Base-by-base conservation (phyloP, 2,329 filamentous ascomycete genomes). In the Cephalotrichum gorgonifer region DNA sequence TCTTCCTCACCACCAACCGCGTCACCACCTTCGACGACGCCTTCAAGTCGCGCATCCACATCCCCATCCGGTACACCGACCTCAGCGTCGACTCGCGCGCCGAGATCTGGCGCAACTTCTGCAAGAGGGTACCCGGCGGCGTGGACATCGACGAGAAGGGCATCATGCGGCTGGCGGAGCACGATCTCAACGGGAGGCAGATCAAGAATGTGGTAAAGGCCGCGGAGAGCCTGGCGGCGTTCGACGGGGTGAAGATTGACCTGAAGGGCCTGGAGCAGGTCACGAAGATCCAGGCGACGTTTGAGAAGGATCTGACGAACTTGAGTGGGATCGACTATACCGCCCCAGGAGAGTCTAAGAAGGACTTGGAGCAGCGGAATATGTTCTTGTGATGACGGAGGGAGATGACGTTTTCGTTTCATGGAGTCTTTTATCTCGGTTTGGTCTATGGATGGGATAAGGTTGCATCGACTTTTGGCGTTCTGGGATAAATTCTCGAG, bases 31-130 rank as follows among this genome's bases (percentile, higher is more conserved):
- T 95, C 58, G 89, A 95, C 57, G 87, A 94, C 53, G 89, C 89
- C 1, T 95, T 95, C 72, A 86, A 93, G 61, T 87, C 81, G 9
- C 80, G 89, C 23, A 94, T 94, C 53, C 88, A 95, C 62, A 83
- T 95, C 57, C 86, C 88, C 0, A 71, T 95, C 7, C 76, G 85
- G 25, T 95, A 95, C 64, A 85, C 86, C 31, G 81, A 85, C 45
- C 74, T 95, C 9, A 81, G 81, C 35, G 63, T 68, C 5, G 83
- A 84, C 57, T 88, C 88, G 8, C 85, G 86, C 66, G 83, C 81
- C 56, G 75, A 79, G 52, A 86, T 95, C 43, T 95, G 91, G 80
- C 82, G 83, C 65, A 83, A 88, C 67, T 94, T 95, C 64, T 71
- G 95, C 33, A 79, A 85, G 50, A 79, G 82, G 31, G 87, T 91